Evolutionary conservation across 2,329 filamentous ascomycete genomes (phyloP), one percentile per base, ranked within the genome.

Genomic region (Parascedosporium putredinis): DNA sequence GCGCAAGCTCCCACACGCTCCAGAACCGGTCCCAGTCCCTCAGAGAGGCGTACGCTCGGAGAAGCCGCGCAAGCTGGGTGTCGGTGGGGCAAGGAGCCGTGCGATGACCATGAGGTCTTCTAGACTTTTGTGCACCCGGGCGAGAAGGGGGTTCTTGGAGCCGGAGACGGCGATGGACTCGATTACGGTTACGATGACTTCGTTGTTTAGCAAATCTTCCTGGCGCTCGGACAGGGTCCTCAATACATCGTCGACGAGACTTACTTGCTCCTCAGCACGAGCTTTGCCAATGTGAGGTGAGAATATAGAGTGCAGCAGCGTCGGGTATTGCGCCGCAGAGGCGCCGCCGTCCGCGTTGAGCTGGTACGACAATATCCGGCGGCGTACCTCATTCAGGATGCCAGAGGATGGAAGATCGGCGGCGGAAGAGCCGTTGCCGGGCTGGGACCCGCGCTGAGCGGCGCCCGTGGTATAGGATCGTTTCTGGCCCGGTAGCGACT

Each of bases 21-120:
- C 79, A 84, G 57, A 86, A 79, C 5, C 67, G 66, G 14, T 71
- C 60, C 71, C 78, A 83, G 55, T 79, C 65, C 16, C 60, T 57
- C 52, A 69, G 68, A 18, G 56, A 54, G 4, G 75, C 69, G 54
- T 79, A 74, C 1, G 68, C 64, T 3, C 61, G 55, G 64, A 79
- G 64, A 31, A 79, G 62, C 16, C 62, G 63, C 40, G 65, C 59
- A 8, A 69, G 60, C 45, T 67, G 61, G 3, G 54, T 50, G 23
- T 70, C 64, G 20, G 59, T 55, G 46, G 69, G 67, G n/a, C 68
- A 67, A 2, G 66, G 24, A 64, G 57, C 12, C 62, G 56, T 3
- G 61, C 61, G 45, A 69, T 64, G 0, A 62, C 53, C n/a, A 74
- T 59, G 3, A 78, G 60, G 3, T 61, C 57, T 54, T 75, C 71